Evolutionary conservation across 2,329 filamentous ascomycete species (phyloP).

Genomic region (Penicillium frequentans): DNA sequence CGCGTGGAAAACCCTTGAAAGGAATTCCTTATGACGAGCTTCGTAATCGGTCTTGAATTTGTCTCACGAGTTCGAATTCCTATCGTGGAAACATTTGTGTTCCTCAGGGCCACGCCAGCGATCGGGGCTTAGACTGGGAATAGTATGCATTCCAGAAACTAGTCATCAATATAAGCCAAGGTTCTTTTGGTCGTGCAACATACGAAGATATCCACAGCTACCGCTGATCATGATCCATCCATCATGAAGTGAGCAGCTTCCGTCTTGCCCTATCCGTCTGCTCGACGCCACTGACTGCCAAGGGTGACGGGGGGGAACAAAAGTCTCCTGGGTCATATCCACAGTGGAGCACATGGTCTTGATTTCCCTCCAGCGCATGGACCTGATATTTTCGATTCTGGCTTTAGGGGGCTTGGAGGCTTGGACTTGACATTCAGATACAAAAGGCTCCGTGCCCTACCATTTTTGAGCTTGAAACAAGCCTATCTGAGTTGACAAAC

Average conservation of each 20-base stretch:
- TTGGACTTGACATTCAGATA: constrained; percentile 6
- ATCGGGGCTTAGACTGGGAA: constrained; percentile 1
- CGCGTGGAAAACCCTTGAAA: constrained; percentile 6
- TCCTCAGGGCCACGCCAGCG: background rate
- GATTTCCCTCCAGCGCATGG: constrained; percentile 14
- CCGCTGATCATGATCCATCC: background rate
- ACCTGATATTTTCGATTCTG: constrained; percentile 8
- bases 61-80: background rate
- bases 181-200: background rate
- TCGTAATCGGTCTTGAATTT: background rate
- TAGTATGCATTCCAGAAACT: background rate
- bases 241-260: constrained; percentile 9
- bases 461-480: background rate
- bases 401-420: constrained; percentile 12
- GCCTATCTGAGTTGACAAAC: background rate
- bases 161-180: background rate
- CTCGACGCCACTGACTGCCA: constrained; percentile 16
- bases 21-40: constrained; percentile 5
- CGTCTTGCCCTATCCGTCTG: constrained; percentile 14
- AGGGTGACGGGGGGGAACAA: constrained; percentile 9
- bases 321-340: constrained; percentile 15
- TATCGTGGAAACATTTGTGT: background rate
- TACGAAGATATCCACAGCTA: background rate
- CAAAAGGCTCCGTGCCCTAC: constrained; percentile 16
- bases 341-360: constrained; percentile 25